phyloP scores from a whole-genome alignment of 441 rosid genomes.

The Iberis amara region DNA sequence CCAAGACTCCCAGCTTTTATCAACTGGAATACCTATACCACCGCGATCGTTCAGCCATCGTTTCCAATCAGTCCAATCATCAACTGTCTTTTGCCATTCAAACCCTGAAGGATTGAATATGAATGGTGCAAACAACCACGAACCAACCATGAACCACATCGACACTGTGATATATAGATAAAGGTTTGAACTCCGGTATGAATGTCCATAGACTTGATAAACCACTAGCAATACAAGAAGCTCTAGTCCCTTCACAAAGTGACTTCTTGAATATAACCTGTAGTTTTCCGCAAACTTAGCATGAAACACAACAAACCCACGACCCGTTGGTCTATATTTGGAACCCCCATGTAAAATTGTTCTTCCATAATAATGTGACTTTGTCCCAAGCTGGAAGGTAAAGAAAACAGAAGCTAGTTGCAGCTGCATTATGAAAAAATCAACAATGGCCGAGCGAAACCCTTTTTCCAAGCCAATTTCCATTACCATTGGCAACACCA shows the following conservation, averaged over 20 bases:
- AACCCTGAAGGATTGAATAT: slow-evolving; percentile 93
- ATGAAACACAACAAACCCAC: slow-evolving; percentile 86
- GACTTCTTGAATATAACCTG: slow-evolving; percentile 86
- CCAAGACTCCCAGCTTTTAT: slow-evolving; percentile 97
- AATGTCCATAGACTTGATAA: slow-evolving; percentile 60
- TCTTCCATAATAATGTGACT: slow-evolving; percentile 84
- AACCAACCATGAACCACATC: slow-evolving; percentile 89
- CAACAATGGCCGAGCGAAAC: slow-evolving; percentile 78
- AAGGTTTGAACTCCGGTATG: slow-evolving; percentile 66
- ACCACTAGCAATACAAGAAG: slow-evolving; percentile 57
- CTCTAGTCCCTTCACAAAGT: slow-evolving; percentile 92
- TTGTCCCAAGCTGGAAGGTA: slow-evolving; percentile 97
- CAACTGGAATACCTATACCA: slow-evolving; percentile 72
- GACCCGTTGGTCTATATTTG: slow-evolving; percentile 78
- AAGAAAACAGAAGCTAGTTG: slow-evolving; percentile 93
- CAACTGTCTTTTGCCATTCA: slow-evolving; percentile 96
- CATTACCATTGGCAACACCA: slow-evolving; percentile 94
- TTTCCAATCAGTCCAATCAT: slow-evolving; percentile 98
- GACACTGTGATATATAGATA: slow-evolving; percentile 66
- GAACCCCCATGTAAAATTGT: slow-evolving; percentile 92
- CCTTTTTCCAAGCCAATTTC: slow-evolving; percentile 94
- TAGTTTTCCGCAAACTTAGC: slow-evolving; percentile 88
- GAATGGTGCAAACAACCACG: slow-evolving; percentile 96
- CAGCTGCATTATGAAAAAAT: slow-evolving; percentile 88
- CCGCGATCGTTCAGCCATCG: slow-evolving; percentile 95